A percentile compares a stretch with the other conserved stretches of the same genome.
Evolutionary conservation across 1,284 basidiomycete species (phyloP).

Genomic region (Rhodofomes roseus): DNA sequence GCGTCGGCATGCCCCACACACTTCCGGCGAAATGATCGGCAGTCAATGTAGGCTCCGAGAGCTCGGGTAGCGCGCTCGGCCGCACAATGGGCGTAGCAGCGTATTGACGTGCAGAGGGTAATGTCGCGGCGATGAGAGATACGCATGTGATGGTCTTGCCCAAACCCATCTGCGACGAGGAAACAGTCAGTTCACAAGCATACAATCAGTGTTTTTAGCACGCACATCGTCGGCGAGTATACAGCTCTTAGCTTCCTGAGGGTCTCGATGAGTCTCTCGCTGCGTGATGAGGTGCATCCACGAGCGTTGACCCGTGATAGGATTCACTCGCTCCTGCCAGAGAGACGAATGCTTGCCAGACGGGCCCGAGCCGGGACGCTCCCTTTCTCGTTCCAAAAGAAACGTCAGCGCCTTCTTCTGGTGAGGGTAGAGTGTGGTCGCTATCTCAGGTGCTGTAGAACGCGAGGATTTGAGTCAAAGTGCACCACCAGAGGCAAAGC

Average conservation of each 20-base stretch:
- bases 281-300: constrained; percentile 90
- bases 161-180: constrained; percentile 79
- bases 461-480: constrained; percentile 15
- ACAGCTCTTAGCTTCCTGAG: constrained; percentile 81
- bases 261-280: constrained; percentile 64
- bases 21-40: constrained; percentile 70
- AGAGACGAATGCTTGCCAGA: constrained; percentile 66
- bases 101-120: constrained; percentile 68
- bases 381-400: constrained; percentile 88
- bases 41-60: constrained; percentile 38
- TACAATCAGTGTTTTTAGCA: constrained; percentile 19
- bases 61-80: constrained; percentile 37
- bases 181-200: neutral
- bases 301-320: constrained; percentile 41
- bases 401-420: constrained; percentile 98
- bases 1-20: constrained; percentile 80
- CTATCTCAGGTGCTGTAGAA: constrained; percentile 69
- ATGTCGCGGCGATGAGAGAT: constrained; percentile 87
- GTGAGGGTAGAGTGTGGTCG: constrained; percentile 92
- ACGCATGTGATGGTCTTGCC: constrained; percentile 97
- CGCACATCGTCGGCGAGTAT: constrained; percentile 93
- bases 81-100: constrained; percentile 51
- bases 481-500: constrained; percentile 8
- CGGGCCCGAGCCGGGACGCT: constrained; percentile 40
- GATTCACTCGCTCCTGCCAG: constrained; percentile 66